Evolutionary conservation across 2,329 filamentous ascomycete genomes (phyloP).

Genomic region (Lecanosticta acicola): DNA sequence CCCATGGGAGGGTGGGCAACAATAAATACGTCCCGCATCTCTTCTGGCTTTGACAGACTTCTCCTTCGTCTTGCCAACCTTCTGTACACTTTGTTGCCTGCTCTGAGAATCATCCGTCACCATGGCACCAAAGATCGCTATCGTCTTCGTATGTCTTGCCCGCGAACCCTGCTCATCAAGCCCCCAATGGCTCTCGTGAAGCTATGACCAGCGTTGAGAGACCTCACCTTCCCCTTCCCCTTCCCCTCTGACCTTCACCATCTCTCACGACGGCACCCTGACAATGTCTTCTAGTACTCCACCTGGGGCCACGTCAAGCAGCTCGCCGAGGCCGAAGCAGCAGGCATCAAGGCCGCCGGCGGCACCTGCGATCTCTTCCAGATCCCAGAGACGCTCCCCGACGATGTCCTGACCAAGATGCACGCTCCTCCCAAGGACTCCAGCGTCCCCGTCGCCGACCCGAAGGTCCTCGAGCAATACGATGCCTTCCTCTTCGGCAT

Average conservation of each 20-base stretch:
- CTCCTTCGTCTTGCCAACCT: too few species aligned
- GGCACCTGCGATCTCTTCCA: conserved; percentile 78
- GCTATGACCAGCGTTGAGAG: background rate
- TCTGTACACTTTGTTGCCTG: background rate
- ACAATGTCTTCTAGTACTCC: conserved; percentile 14
- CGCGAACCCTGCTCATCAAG: background rate
- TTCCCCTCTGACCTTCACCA: background rate
- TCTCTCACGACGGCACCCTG: background rate
- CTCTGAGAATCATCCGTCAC: conserved; percentile 22
- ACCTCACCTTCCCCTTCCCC: background rate
- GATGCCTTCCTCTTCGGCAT: conserved; percentile 85
- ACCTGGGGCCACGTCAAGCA: conserved; percentile 64
- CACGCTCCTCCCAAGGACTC: conserved; percentile 71
- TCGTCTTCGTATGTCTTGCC: conserved; percentile 67
- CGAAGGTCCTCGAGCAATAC: conserved; percentile 62
- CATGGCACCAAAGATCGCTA: conserved; percentile 89
- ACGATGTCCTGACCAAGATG: conserved; percentile 86
- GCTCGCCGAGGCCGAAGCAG: conserved; percentile 84
- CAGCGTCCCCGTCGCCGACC: conserved; percentile 57
- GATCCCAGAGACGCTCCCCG: conserved; percentile 78
- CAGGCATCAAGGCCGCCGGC: conserved; percentile 81
- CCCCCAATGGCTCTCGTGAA: background rate
- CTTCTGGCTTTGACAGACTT: too few species aligned
- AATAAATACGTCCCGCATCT: background rate
- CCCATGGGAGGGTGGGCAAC: background rate